Conservation (phyloP, 2,329 filamentous ascomycete genomes). For the Zymoseptoria pseudotritici region DNA sequence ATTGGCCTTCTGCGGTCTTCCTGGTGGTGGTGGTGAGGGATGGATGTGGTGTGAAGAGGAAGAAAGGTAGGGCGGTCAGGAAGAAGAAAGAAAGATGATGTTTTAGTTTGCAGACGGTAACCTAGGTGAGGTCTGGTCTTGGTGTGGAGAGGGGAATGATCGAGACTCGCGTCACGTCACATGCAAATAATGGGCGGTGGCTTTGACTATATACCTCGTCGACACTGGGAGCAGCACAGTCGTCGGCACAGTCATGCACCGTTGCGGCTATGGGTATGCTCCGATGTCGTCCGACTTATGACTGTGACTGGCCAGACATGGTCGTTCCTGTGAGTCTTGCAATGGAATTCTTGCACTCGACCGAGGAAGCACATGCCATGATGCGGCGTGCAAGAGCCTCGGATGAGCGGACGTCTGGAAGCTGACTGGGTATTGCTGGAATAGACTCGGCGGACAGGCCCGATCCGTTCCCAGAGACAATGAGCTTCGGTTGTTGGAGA, state of each 20-base stretch:
- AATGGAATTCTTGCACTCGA: background rate
- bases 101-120: background rate
- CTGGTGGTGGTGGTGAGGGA: background rate
- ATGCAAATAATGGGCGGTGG: background rate
- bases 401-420: conserved; percentile 15
- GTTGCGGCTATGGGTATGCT: background rate
- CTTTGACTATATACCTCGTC: no score
- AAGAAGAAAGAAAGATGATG: conserved; percentile 7
- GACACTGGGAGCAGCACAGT: no score
- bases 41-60: background rate
- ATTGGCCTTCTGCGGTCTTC: conserved; percentile 1
- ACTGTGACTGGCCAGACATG: background rate
- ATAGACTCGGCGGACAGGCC: no score
- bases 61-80: background rate
- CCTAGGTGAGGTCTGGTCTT: no score
- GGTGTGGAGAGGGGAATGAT: conserved; percentile 10
- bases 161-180: conserved; percentile 14
- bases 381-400: conserved; percentile 11
- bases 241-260: no score
- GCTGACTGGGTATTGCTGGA: no score
- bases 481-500: no score
- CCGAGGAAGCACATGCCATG: conserved; percentile 13
- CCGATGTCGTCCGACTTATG: conserved; percentile 15
- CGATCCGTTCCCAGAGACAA: no score
- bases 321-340: conserved; percentile 1